Evolutionary conservation across 164 flowering plant genomes (phyloP), one percentile per base, ranked within the genome.

Genomic region (Santalum album): DNA sequence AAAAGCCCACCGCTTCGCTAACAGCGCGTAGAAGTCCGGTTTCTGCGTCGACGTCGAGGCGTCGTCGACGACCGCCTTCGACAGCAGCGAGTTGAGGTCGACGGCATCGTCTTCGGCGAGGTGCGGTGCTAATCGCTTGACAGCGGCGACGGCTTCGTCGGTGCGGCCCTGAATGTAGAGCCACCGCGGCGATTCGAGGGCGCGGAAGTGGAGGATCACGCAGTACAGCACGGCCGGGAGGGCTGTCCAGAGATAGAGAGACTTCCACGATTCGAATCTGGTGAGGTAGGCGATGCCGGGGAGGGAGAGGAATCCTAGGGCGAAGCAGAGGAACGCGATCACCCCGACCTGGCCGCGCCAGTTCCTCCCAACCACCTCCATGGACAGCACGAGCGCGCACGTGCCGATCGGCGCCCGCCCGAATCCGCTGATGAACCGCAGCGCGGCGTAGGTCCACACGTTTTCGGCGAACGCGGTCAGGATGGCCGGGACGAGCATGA

Each of bases 151-250:
- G 0, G 88, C 90, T 47, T 83, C 87, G 27, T 73, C 79, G 38
- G 62, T 61, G 0, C 73, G 64, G 0, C 96, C 96, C 54, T 55
- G 60, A 6, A 75, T 58, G 15, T 76, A 68, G 3, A 87, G 83
- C 94, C 96, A 86, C 45, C 87, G 64, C 0, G 97, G 95, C 3
- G 98, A 91, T 54, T 91, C 95, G 5, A 34, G 54, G 12, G 78
- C 80, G 0, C 65, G 47, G 19, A 78, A 61, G 12, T 60, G 65
- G 7, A 79, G 59, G 3, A 72, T 0, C 0, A 69, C 2, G 16
- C 72, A 73, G 57, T 87, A 84, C 2, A 66, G 1, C 0, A 79
- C 20, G 1, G 75, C 35, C 0, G 86, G 86, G 87, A 0, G 65
- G 0, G 91, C 79, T 0, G 82, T 77, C 64, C 70, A 72, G 0